A percentile compares a stretch with the other conserved stretches of the same genome.
phyloP scores from a whole-genome alignment of 805 yeast species.

The Wickerhamiella shivajii region DNA sequence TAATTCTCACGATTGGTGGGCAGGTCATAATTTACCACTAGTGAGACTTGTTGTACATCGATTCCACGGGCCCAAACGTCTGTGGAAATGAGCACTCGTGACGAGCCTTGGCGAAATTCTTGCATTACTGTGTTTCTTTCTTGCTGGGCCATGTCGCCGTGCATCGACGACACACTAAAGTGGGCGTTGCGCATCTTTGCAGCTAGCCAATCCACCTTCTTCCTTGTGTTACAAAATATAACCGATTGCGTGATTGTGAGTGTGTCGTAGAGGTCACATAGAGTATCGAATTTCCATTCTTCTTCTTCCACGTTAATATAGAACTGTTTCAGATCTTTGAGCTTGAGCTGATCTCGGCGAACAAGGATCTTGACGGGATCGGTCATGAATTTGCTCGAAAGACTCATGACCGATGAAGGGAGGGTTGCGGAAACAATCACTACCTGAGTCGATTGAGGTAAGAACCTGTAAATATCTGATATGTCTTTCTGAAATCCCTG shows the following conservation, averaged over 20 bases:
- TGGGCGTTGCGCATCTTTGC: conserved; percentile 62
- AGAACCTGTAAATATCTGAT: conserved; percentile 71
- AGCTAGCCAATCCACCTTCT: conserved; percentile 84
- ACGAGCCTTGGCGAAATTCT: conserved; percentile 86
- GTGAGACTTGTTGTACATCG: conserved; percentile 94
- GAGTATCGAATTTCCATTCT: conserved; percentile 84
- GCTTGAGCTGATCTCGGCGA: conserved; percentile 82
- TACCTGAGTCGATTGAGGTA: conserved; percentile 80
- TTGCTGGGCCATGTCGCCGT: conserved; percentile 91
- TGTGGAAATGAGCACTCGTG: conserved; percentile 88
- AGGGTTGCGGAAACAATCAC: conserved; percentile 91
- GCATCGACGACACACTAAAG: conserved; percentile 92
- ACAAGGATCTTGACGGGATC: conserved; percentile 91
- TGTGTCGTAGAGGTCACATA: conserved; percentile 90
- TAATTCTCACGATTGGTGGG: conserved; percentile 90
- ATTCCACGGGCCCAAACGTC: conserved; percentile 98
- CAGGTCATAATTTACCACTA: conserved; percentile 89
- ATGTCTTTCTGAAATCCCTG: conserved; percentile 94
- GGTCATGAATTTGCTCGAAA: conserved; percentile 81
- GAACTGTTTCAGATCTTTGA: conserved; percentile 91
- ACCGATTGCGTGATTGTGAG: conserved; percentile 94
- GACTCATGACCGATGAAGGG: conserved; percentile 80
- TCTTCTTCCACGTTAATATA: conserved; percentile 84
- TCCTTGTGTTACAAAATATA: conserved; percentile 92
- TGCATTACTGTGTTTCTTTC: conserved; percentile 91